Conservation (phyloP, 2,329 filamentous ascomycete genomes). For the Claviceps paspali region DNA sequence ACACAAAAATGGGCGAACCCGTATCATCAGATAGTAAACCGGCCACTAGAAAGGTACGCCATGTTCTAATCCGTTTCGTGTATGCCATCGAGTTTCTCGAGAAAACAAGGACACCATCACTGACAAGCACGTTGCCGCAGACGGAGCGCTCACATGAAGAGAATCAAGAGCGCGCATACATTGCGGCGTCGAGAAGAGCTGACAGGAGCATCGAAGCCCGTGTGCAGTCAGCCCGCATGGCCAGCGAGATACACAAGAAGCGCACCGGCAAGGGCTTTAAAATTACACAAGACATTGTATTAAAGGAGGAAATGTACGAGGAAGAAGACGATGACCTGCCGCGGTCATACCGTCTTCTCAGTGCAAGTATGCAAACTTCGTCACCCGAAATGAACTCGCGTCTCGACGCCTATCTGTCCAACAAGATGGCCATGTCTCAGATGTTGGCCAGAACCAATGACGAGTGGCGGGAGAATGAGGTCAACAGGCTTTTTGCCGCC, state of each 20-base stretch:
- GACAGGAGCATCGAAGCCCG: slow-evolving; percentile 80
- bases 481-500: slow-evolving; percentile 31
- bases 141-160: slow-evolving; percentile 66
- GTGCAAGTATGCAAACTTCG: slow-evolving; percentile 44
- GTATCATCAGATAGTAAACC: too few relatives aligned
- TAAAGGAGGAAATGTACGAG: slow-evolving; percentile 92
- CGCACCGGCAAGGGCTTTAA: slow-evolving; percentile 70
- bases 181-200: slow-evolving; percentile 74
- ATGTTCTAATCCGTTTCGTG: too few relatives aligned
- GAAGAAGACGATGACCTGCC: slow-evolving; percentile 77
- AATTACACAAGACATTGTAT: slow-evolving; percentile 72
- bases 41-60: slow-evolving; percentile 4
- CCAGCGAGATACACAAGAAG: slow-evolving; percentile 81
- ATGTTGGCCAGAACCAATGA: slow-evolving; percentile 21
- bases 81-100: too few relatives aligned
- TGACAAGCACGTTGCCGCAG: slow-evolving; percentile 21
- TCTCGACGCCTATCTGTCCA: slow-evolving; percentile 33
- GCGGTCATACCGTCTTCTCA: slow-evolving; percentile 48
- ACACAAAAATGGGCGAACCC: too few relatives aligned
- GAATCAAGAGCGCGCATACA: slow-evolving; percentile 79
- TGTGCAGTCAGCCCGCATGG: slow-evolving; percentile 71
- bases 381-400: slow-evolving; percentile 46
- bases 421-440: slow-evolving; percentile 27
- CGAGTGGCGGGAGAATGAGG: slow-evolving; percentile 27
- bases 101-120: too few relatives aligned